A percentile compares a stretch with the other conserved stretches of the same genome.
phyloP scores from a whole-genome alignment of 2,329 filamentous ascomycete genomes.

The Aspergillus unguis region DNA sequence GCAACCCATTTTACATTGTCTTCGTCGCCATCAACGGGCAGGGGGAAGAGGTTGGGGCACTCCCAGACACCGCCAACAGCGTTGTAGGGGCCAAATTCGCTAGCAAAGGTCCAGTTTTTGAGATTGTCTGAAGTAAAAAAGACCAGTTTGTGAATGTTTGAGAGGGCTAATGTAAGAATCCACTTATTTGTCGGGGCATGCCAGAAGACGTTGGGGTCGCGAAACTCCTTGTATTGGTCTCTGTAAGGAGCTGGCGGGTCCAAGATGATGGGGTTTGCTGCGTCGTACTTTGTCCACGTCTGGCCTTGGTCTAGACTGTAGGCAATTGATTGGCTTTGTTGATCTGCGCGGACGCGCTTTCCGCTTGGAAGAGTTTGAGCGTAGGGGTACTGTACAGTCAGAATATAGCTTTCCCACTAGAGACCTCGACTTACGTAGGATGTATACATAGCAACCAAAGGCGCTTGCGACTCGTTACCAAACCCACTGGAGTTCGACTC shows the following conservation, averaged over 20 bases:
- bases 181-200: slow-evolving; percentile 21
- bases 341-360: slow-evolving; percentile 17
- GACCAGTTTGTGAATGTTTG: slow-evolving; percentile 22
- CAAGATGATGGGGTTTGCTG: slow-evolving; percentile 58
- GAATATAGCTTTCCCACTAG: not conserved
- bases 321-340: slow-evolving; percentile 12
- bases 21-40: slow-evolving; percentile 19
- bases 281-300: slow-evolving; percentile 44
- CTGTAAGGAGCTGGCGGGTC: slow-evolving; percentile 46
- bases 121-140: slow-evolving; percentile 27
- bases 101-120: slow-evolving; percentile 24
- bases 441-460: slow-evolving; percentile 61
- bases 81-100: slow-evolving; percentile 27
- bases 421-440: slow-evolving; percentile 28
- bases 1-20: slow-evolving; percentile 26
- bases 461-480: slow-evolving; percentile 59
- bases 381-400: slow-evolving; percentile 17
- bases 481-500: slow-evolving; percentile 64
- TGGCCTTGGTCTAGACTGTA: slow-evolving; percentile 12
- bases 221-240: slow-evolving; percentile 43
- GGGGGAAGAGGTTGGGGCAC: slow-evolving; percentile 26
- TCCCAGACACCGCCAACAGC: slow-evolving; percentile 30
- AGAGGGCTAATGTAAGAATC: slow-evolving; percentile 18
- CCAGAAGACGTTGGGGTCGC: slow-evolving; percentile 60
- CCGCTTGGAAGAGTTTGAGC: slow-evolving; percentile 23